Conservation (phyloP, 2,329 filamentous ascomycete genomes). For the Talaromyces marneffei region DNA sequence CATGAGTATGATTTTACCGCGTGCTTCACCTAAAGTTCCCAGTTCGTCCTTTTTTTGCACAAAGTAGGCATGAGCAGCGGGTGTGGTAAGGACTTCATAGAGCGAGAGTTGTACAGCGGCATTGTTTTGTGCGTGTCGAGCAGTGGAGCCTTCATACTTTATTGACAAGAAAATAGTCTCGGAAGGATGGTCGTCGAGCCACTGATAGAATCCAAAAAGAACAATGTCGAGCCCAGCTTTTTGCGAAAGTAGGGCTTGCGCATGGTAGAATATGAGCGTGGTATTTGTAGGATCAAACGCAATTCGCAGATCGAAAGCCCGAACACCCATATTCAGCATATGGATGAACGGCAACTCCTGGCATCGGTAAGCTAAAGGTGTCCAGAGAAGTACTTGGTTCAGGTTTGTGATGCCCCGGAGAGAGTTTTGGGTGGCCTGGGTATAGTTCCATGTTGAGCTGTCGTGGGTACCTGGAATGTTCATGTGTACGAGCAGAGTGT, state of each 20-base stretch:
- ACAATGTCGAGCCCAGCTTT: slow-evolving; percentile 42
- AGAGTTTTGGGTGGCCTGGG: slow-evolving; percentile 36
- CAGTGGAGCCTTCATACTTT: slow-evolving; percentile 39
- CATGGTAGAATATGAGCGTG: slow-evolving; percentile 47
- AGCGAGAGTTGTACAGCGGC: slow-evolving; percentile 35
- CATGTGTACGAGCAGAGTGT: slow-evolving; percentile 41
- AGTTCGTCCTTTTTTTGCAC: slow-evolving; percentile 32
- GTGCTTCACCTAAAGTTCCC: slow-evolving; percentile 31
- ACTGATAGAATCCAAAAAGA: slow-evolving; percentile 45
- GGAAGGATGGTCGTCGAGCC: slow-evolving; percentile 43
- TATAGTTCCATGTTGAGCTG: slow-evolving; percentile 49
- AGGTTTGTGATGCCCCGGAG: slow-evolving; percentile 38
- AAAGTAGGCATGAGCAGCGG: slow-evolving; percentile 38
- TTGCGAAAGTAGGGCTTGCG: slow-evolving; percentile 41
- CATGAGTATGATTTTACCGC: slow-evolving; percentile 40
- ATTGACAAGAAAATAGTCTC: slow-evolving; percentile 46
- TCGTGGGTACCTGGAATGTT: slow-evolving; percentile 50
- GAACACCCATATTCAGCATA: slow-evolving; percentile 44
- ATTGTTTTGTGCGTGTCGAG: slow-evolving; percentile 25
- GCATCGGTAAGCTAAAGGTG: slow-evolving; percentile 37
- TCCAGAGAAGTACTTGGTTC: slow-evolving; percentile 27
- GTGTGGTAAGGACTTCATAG: slow-evolving; percentile 35
- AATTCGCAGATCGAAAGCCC: slow-evolving; percentile 49
- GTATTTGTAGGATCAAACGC: slow-evolving; percentile 44
- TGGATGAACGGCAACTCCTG: slow-evolving; percentile 36